A percentile compares a stretch with the other conserved stretches of the same genome.
phyloP scores from a whole-genome alignment of 306 rosid species.

The Gillenia trifoliata region DNA sequence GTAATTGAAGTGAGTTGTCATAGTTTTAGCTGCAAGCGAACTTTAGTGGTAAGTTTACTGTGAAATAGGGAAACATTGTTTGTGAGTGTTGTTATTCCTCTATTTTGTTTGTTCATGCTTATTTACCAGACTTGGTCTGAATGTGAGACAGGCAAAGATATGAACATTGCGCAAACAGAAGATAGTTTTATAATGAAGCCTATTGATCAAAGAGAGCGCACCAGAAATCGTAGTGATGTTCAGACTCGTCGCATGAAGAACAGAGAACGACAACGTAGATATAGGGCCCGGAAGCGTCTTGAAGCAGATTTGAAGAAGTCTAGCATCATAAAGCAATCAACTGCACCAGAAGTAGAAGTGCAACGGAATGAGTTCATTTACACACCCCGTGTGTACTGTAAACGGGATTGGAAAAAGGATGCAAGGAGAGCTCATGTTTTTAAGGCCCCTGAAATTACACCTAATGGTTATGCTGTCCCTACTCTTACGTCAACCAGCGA shows the following conservation, averaged over 20 bases:
- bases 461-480: constrained; percentile 28
- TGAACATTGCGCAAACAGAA: constrained; percentile 31
- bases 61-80: background rate
- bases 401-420: constrained; percentile 83
- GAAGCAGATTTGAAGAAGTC: constrained; percentile 54
- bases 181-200: constrained; percentile 46
- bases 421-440: constrained; percentile 56
- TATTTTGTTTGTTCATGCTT: constrained; percentile 33
- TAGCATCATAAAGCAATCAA: constrained; percentile 26
- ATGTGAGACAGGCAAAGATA: constrained; percentile 50
- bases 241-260: constrained; percentile 70
- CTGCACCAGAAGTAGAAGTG: constrained; percentile 25
- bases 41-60: background rate
- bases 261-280: constrained; percentile 87
- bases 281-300: constrained; percentile 86
- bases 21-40: background rate
- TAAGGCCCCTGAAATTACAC: constrained; percentile 31
- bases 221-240: constrained; percentile 49
- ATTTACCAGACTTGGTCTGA: constrained; percentile 40
- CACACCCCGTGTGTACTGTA: constrained; percentile 42
- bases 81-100: constrained; percentile 5
- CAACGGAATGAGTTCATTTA: constrained; percentile 36
- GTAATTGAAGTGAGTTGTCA: background rate
- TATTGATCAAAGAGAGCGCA: constrained; percentile 37
- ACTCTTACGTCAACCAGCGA: constrained; percentile 24